phyloP scores from a whole-genome alignment of 1,284 basidiomycete species.

The Apiotrichum gracile region DNA sequence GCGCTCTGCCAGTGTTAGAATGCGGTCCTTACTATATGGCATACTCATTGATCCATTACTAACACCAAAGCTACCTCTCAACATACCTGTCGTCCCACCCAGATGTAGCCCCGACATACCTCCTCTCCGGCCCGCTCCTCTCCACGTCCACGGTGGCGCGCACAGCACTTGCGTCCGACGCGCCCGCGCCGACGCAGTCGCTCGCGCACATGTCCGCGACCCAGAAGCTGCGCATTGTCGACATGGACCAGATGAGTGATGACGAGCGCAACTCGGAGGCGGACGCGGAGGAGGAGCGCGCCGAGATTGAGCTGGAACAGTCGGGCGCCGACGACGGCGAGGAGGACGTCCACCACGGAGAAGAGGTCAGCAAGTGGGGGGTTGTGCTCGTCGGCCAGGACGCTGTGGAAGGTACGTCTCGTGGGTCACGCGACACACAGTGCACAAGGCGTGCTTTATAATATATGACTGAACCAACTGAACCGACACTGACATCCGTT shows the following conservation, averaged over 20 bases:
- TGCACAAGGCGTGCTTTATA: no score
- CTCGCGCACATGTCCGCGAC: constrained; percentile 26
- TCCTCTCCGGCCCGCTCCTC: constrained; percentile 35
- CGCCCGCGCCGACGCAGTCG: constrained; percentile 19
- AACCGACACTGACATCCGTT: background rate
- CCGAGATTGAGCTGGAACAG: constrained; percentile 14
- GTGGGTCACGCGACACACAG: no score
- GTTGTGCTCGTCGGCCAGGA: constrained; percentile 33
- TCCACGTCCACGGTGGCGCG: constrained; percentile 20
- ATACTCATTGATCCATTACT: background rate
- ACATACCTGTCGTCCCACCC: constrained; percentile 21
- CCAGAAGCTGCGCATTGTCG: constrained; percentile 34
- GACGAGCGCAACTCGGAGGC: constrained; percentile 37
- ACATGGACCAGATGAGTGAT: constrained; percentile 42
- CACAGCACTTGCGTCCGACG: constrained; percentile 11
- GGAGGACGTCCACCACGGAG: constrained; percentile 6
- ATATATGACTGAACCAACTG: no score
- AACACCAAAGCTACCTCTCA: background rate
- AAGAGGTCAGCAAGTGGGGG: constrained; percentile 32
- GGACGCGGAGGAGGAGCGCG: constrained; percentile 19
- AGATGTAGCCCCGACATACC: constrained; percentile 27
- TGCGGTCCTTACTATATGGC: no score
- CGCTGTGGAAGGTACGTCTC: constrained; percentile 36
- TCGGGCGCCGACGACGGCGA: constrained; percentile 5
- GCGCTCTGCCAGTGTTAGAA: no score